Evolutionary conservation across 2,329 filamentous ascomycete species (phyloP).

Genomic region (Byssoonygena ceratinophila): DNA sequence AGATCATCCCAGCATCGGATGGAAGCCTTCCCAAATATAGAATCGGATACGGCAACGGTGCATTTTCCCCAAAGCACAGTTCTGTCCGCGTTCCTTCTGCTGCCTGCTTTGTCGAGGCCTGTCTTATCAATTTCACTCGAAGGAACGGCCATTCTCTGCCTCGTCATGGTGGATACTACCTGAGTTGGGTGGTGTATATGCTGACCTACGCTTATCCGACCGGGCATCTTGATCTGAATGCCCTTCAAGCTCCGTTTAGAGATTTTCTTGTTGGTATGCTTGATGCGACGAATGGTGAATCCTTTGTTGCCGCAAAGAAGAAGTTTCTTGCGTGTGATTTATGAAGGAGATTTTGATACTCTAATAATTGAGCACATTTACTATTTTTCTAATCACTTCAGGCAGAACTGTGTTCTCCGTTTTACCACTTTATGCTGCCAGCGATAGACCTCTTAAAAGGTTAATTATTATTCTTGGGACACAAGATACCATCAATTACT

Average conservation of each 20-base stretch:
- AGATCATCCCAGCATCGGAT: conserved; percentile 15
- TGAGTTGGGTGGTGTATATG: conserved; percentile 14
- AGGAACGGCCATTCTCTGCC: not conserved
- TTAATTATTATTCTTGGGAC: no score
- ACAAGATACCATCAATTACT: no score
- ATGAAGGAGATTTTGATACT: no score
- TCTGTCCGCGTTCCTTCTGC: conserved; percentile 13
- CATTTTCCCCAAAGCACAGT: conserved; percentile 7
- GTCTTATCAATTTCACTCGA: conserved; percentile 12
- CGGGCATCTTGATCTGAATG: conserved; percentile 9
- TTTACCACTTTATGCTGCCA: no score
- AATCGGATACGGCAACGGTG: conserved; percentile 13
- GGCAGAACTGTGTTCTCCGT: no score
- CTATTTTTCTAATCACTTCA: no score
- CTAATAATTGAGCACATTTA: no score
- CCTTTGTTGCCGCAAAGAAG: conserved; percentile 11
- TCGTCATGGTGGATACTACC: conserved; percentile 10
- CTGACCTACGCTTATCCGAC: conserved; percentile 12
- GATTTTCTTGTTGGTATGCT: conserved; percentile 9
- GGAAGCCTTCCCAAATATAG: conserved; percentile 2
- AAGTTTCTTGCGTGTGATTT: conserved; percentile 10
- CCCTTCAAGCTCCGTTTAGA: not conserved
- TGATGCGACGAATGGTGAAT: conserved; percentile 8
- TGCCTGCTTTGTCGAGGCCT: conserved; percentile 13
- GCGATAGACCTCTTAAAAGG: no score